Evolutionary conservation across 140 eudicot species (phyloP), one percentile per base, ranked within the genome.

Genomic region (Eryngium alpinum): DNA sequence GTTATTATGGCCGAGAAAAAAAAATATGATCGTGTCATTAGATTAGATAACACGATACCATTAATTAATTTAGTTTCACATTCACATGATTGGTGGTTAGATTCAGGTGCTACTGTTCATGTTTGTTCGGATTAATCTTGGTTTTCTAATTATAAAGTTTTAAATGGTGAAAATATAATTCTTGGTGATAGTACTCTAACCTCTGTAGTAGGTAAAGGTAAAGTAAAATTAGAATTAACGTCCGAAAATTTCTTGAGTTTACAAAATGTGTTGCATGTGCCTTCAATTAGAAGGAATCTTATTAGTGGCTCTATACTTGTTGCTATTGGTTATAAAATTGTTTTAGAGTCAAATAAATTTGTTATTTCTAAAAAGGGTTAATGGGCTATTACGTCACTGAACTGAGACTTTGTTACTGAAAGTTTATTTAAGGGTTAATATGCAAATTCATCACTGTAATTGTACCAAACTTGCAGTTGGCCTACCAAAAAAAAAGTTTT

Each of bases 271-370:
- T 12, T 25, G 0, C 72, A 66, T 28, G 43, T 66, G 21, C 72
- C 72, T 25, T 66, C 16, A 11, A 66, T 66, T 66, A 66, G 43
- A 12, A 66, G 43, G 14, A 66, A 66, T 66, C 72, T 66, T 25
- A 66, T 66, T 66, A 66, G 72, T 11, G 43, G 27, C 0, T 66
- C 72, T 66, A 9, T 6, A 5, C 21, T 66, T 9, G 73, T 67
- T 28, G 29, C 19, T 67, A 16, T 27, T 67, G 73, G 73, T 13
- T 28, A 29, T 67, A 25, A 28, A 11, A 28, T 67, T 67, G 22
- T 67, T 67, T 67, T 29, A 67, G 73, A 67, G 38, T 27, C 73
- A 10, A 67, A 67, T 67, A 67, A 67, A 67, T 25, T 67, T 28
- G 43, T 67, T 1, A 27, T 67, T 27, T 0, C 44, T 28, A 67